Evolutionary conservation across 106 monocot genomes (phyloP), one percentile per base, ranked within the genome.

Genomic region (Vanilla planifolia): DNA sequence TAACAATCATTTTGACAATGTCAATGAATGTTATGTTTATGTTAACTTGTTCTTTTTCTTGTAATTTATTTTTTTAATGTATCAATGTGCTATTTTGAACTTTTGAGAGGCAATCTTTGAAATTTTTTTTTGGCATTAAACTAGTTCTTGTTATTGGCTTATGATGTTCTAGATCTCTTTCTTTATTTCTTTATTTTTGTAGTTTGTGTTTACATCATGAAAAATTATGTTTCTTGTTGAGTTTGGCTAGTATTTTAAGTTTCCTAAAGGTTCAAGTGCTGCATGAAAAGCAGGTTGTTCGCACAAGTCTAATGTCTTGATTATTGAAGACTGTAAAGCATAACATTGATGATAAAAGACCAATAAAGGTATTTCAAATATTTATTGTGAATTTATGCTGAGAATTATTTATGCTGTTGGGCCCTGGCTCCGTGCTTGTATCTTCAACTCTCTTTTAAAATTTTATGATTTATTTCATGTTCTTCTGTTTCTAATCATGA

Each of bases 291-390:
- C 83, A 96, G 96, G 79, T 83, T 77, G 79, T 77, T 61, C 80
- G 96, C 67, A 91, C 87, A 53, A 96, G 74, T 71, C 81, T 96
- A 8, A 84, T 91, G 81, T 69, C 87, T 55, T 75, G 96, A 40
- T 69, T 92, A 51, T 67, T 92, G 56, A 92, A 88, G 60, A 75
- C 87, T 36, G 13, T 96, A 55, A 91, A 81, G 67, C 83, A 88
- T 67, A 96, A 96, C 64, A 82, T 78, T 43, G 87, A 88, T 40
- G 79, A 87, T 72, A 78, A 81, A 48, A 87, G 79, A 55, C 91
- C 96, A 15, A 85, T 96, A 68, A 87, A 91, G 81, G 96, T 91
- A 74, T 42, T 16, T n/a, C 44, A 35, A n/a, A n/a, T n/a, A n/a
- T n/a, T n/a, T n/a, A n/a, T n/a, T n/a, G n/a, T n/a, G n/a, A n/a